Base-by-base conservation (phyloP, 495 filamentous ascomycete species). In the Neurospora sp. region DNA sequence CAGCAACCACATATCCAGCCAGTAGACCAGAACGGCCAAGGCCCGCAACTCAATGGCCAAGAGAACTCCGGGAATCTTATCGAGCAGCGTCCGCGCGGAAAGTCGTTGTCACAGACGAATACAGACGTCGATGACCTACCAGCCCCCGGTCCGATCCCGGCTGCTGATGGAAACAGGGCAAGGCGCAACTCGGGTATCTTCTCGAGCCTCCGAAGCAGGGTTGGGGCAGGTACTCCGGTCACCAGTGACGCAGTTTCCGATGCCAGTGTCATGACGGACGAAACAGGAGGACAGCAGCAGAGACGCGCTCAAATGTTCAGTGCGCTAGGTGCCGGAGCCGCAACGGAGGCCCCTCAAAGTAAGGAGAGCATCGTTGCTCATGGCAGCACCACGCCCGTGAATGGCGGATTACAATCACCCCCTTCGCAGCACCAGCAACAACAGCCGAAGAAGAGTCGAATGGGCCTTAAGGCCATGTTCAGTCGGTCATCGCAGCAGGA, bases 181-280 rank as follows among this genome's bases (percentile, higher is more conserved):
- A 78, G 82, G 13, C 79, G 79, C 1, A 81, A 81, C 72, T 85
- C 84, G 37, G 80, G 79, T 39, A 71, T 83, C 69, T 83, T 83
- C 69, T 78, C 77, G 13, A 80, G 81, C 17, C 73, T 85, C 54
- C 76, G 80, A 10, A 80, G 78, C 15, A 74, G 76, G 10, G 69
- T 82, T 7, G 79, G 77, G 8, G 79, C 82, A 6, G 75, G 73
- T 24, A 76, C 77, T 11, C n/a, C 74, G 9, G 66, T 72, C 19
- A 69, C 73, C 3, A 77, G 79, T 17, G 83, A 85, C 42, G 79
- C 77, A n/a, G 78, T 81, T 0, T 84, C 81, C 0, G 81, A 82
- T 39, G 48, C 74, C 38, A 84, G 77, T 71, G 71, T 79, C 38
- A 54, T 76, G 28, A 80, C 81, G 10, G 79, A 83, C 4, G 84